Conservation (phyloP, 352 stramenopile genomes). For the Globisporangium orthogonon region DNA sequence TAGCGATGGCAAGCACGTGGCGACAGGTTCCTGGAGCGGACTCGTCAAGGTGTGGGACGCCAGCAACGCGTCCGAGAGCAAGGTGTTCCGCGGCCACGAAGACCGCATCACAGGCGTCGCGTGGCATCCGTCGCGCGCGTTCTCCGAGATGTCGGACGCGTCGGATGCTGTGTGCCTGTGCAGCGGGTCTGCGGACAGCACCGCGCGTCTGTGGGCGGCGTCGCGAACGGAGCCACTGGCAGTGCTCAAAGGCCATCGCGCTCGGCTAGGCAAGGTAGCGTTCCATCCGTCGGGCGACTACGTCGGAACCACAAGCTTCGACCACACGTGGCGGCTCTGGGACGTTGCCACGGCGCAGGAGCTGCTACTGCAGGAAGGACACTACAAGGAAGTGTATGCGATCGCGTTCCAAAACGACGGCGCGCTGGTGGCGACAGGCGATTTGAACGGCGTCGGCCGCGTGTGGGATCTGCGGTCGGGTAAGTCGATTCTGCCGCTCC, state of each 20-base stretch:
- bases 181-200: constrained; percentile 71
- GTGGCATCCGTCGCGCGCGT: constrained; percentile 61
- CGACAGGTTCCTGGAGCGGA: constrained; percentile 92
- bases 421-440: constrained; percentile 90
- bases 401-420: constrained; percentile 96
- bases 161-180: constrained; percentile 62
- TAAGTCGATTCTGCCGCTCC: constrained; percentile 85
- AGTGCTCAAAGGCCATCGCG: constrained; percentile 63
- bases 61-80: constrained; percentile 45
- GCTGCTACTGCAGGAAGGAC: constrained; percentile 95
- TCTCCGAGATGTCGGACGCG: constrained; percentile 54
- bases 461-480: constrained; percentile 96
- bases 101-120: constrained; percentile 83
- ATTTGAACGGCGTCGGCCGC: constrained; percentile 91
- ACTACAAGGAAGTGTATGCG: constrained; percentile 93
- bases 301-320: constrained; percentile 94
- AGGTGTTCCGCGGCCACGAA: constrained; percentile 82
- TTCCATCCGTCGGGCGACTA: constrained; percentile 93
- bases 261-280: constrained; percentile 79
- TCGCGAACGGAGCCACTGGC: constrained; percentile 41
- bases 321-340: constrained; percentile 98
- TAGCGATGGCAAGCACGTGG: constrained; percentile 49
- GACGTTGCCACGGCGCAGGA: constrained; percentile 91
- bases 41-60: constrained; percentile 94
- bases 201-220: constrained; percentile 69